Conservation (phyloP, 176 grass and related monocot genomes). For the Oryza meridionalis region DNA sequence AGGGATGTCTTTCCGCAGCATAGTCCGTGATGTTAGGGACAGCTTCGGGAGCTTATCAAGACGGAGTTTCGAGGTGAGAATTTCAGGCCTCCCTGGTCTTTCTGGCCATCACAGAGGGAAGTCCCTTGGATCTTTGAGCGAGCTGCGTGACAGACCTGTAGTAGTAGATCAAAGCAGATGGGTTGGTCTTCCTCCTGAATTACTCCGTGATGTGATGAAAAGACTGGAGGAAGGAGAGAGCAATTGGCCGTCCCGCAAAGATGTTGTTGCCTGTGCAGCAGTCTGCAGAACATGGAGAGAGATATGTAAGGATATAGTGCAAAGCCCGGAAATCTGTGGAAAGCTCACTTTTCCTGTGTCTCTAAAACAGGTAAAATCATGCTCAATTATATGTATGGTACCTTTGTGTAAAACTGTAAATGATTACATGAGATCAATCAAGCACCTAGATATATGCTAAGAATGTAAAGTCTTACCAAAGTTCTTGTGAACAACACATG, state of each 20-base stretch:
- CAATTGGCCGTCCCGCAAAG: slow-evolving; percentile 76
- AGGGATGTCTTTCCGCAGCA: slow-evolving; percentile 74
- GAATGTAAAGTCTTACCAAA: background rate
- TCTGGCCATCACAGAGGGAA: slow-evolving; percentile 53
- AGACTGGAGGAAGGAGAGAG: slow-evolving; percentile 72
- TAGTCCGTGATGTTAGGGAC: slow-evolving; percentile 78
- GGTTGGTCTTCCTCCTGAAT: slow-evolving; percentile 70
- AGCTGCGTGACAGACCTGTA: slow-evolving; percentile 35
- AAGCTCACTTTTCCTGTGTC: slow-evolving; percentile 86
- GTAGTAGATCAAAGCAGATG: slow-evolving; percentile 52
- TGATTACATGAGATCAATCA: too few relatives aligned
- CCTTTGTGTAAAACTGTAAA: background rate
- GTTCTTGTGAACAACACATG: background rate
- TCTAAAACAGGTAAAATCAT: slow-evolving; percentile 72
- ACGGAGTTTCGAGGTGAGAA: slow-evolving; percentile 71
- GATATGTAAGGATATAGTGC: slow-evolving; percentile 86
- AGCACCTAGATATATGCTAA: background rate
- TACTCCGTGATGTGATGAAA: slow-evolving; percentile 80
- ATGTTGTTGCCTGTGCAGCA: slow-evolving; percentile 81
- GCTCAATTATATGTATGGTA: background rate
- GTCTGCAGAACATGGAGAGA: slow-evolving; percentile 77
- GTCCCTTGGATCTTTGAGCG: slow-evolving; percentile 42
- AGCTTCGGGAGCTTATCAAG: slow-evolving; percentile 79
- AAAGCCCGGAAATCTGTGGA: slow-evolving; percentile 77
- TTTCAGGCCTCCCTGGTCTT: slow-evolving; percentile 61